Base-by-base conservation (phyloP, 306 rosid genomes). In the Trifolium repens region DNA sequence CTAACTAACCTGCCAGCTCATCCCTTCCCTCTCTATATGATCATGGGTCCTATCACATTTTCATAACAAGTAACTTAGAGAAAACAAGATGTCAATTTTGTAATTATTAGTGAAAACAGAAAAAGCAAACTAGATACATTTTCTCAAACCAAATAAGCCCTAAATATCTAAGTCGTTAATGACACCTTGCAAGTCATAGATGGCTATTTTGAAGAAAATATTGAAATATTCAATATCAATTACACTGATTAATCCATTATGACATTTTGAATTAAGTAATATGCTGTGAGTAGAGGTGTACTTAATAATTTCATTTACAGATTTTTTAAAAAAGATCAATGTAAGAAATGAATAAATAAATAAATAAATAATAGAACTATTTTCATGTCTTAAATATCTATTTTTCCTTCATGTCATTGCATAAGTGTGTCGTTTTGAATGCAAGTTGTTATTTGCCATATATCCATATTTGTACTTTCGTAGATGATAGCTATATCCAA, bases 151-250 rank as follows among this genome's bases (percentile, higher is more conserved):
- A 17, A 64, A 22, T 17, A 65, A 40, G 34, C 70, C 49, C 19
- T 17, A 59, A 58, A 44, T 52, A 52, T 55, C 64, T 71, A 71
- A 7, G 54, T 13, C 9, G 26, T 5, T 52, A 53, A 16, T 37
- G 30, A 70, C 63, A 32, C 12, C 60, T 50, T 50, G 47, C 47
- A 50, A 69, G 62, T 69, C 46, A 44, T 34, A 13, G 12, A 35
- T 59, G 76, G 44, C 60, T 32, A 57, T 44, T 77, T 77, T 30
- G 5, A 69, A 44, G n/a, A 61, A 60, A 39, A 69, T 17, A 4
- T 17, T 39, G 58, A 78, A 35, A 70, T 37, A 70, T 39, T 79
- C 42, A 69, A 78, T 34, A 69, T 27, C 65, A 32, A 46, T 58
- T 58, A 27, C 70, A 69, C 3, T 3, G 34, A 63, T 8, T 63